Evolutionary conservation across 805 yeast genomes (phyloP).

Genomic region (Hanseniaspora mollemarum): DNA sequence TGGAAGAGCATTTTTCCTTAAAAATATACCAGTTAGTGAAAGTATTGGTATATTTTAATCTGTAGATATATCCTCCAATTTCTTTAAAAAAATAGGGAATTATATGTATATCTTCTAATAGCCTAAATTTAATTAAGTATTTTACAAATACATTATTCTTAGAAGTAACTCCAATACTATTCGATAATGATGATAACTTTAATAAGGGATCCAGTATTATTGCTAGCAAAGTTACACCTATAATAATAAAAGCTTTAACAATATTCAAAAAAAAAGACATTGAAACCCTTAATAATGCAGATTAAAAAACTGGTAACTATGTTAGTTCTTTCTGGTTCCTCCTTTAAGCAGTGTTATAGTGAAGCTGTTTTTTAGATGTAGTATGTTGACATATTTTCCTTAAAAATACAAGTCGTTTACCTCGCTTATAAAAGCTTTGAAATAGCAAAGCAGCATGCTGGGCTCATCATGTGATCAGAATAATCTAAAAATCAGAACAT

Average conservation of each 20-base stretch:
- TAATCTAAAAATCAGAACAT: too few relatives aligned
- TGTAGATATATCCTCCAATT: constrained; percentile 33
- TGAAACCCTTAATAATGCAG: background rate
- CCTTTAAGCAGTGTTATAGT: too few relatives aligned
- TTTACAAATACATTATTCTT: background rate
- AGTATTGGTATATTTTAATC: constrained; percentile 22
- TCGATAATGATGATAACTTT: background rate
- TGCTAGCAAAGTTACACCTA: background rate
- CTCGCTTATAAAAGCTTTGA: too few relatives aligned
- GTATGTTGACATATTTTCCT: too few relatives aligned
- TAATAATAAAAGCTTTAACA: background rate
- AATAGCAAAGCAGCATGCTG: too few relatives aligned
- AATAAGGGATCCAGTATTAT: constrained; percentile 1
- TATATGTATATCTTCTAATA: constrained; percentile 44
- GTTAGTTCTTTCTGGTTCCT: too few relatives aligned
- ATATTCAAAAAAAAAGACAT: background rate
- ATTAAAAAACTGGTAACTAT: too few relatives aligned
- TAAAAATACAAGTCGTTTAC: too few relatives aligned
- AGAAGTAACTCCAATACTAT: background rate
- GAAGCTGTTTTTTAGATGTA: too few relatives aligned
- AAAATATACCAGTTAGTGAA: constrained; percentile 61
- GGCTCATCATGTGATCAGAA: too few relatives aligned
- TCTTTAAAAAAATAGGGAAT: constrained; percentile 35
- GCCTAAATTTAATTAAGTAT: constrained; percentile 19
- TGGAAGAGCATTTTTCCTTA: constrained; percentile 41